Base-by-base conservation (phyloP, 371 early-diverging fungal species). In the Mortierella sp. region DNA sequence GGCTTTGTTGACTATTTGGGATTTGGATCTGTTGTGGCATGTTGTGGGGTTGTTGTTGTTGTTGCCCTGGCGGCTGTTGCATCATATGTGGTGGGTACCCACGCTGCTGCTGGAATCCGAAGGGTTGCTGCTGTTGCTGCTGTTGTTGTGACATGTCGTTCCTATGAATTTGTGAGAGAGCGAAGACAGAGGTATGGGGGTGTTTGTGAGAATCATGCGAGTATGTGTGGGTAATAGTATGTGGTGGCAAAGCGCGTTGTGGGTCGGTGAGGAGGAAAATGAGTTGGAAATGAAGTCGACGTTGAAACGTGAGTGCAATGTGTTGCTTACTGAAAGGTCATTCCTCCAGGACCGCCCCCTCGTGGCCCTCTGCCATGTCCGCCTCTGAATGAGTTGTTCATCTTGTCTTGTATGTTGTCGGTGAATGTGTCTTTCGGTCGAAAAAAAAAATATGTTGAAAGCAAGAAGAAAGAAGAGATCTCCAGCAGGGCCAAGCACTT, bases 351-450 rank as follows among this genome's bases (percentile, higher is more conserved):
- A 0, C 84, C 80, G 14, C 80, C 81, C 16, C 80, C 84, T 16
- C 86, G 72, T 44, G 79, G 81, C 8, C 86, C 86, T 55, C 86
- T 65, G 11, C 86, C 79, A 65, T 76, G 86, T 68, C 82, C 82
- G n/a, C 82, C 86, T 43, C 86, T 48, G 48, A 76, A 51, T 54
- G 70, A 72, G 63, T 80, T 74, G 35, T 71, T 77, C 71, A 41
- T 65, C 14, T 41, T 51, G 51, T 18, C 21, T 16, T 51, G 7
- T 21, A 21, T 18, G 18, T 4, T 49, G 49, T 49, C 24, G 32
- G 21, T 48, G 75, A 51, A 48, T 24, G 51, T 74, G 58, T 58
- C 5, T 27, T 32, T 55, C 24, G 24, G 46, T 38, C 48, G 21
- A 72, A 51, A 56, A 55, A 29, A n/a, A 27, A 49, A 35, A 49